Percentiles rank a stretch among this genome's conserved stretches.
Conservation (phyloP, 1,139 yeast genomes). For the Pichia sp. region DNA sequence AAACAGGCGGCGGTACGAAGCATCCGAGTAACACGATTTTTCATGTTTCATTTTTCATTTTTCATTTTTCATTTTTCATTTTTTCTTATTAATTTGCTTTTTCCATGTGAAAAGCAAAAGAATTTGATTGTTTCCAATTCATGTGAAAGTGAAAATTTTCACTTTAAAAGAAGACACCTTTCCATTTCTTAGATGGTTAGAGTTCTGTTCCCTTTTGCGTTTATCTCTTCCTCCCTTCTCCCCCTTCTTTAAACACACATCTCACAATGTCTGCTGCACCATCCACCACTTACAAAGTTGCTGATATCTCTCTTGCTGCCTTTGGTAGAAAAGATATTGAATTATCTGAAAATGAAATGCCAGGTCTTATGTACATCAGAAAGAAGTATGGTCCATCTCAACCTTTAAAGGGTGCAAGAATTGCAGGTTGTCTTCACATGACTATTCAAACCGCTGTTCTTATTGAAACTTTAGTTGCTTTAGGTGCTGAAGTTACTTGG, state of each 20-base stretch:
- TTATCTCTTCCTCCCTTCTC: background rate
- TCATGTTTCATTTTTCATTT: no score
- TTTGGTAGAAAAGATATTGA: slow-evolving; percentile 99
- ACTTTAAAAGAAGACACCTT: background rate
- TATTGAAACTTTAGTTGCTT: slow-evolving; percentile 93
- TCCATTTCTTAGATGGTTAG: background rate
- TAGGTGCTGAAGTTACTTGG: slow-evolving; percentile 99
- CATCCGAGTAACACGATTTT: no score
- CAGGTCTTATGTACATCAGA: slow-evolving; percentile 98
- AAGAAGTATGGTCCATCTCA: slow-evolving; percentile 84
- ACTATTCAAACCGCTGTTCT: slow-evolving; percentile 99
- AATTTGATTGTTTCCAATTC: background rate
- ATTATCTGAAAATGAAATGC: slow-evolving; percentile 99
- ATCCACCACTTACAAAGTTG: slow-evolving; percentile 82
- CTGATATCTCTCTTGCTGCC: slow-evolving; percentile 98
- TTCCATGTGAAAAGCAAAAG: background rate
- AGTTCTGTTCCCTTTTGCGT: background rate
- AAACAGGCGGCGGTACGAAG: no score
- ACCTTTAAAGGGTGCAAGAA: slow-evolving; percentile 97
- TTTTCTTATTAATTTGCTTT: background rate
- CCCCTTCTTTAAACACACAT: background rate
- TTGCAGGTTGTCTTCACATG: slow-evolving; percentile 99
- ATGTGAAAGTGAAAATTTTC: background rate
- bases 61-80: background rate
- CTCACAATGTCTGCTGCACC: slow-evolving; percentile 47